These are phyloP conservation scores for Umbelopsis sp. DNA, from an alignment of 192 early-diverging fungal genomes.

Conservation along the genomic window DNA sequence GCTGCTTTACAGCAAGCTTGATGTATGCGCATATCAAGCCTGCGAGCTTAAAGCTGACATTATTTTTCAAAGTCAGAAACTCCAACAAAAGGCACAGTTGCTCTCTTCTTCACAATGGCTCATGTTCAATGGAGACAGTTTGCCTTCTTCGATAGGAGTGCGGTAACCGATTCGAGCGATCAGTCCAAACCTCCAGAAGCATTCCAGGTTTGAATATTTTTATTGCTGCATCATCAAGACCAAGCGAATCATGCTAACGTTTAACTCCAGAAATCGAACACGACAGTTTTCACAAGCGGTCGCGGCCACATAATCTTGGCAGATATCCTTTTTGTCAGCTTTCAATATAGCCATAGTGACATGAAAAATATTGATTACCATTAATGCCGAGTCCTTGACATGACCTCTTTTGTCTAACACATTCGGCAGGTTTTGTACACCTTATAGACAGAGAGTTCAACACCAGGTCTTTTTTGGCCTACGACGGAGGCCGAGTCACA, in stretches of 20 bases:
- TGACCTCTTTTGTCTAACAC: slow-evolving; percentile 28
- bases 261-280: slow-evolving; percentile 34
- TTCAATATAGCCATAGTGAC: background rate
- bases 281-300: slow-evolving; percentile 48
- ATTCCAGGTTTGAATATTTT: slow-evolving; percentile 51
- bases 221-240: background rate
- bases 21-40: no score
- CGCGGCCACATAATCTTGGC: slow-evolving; percentile 55
- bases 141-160: slow-evolving; percentile 71
- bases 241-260: background rate
- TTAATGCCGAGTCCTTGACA: slow-evolving; percentile 1
- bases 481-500: slow-evolving; percentile 66
- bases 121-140: slow-evolving; percentile 69
- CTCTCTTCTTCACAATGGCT: slow-evolving; percentile 27
- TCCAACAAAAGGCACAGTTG: background rate
- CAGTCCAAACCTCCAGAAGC: slow-evolving; percentile 50
- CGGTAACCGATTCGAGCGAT: slow-evolving; percentile 62
- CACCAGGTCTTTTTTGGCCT: slow-evolving; percentile 65
- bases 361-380: background rate
- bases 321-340: slow-evolving; percentile 40
- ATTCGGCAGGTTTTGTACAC: slow-evolving; percentile 60
- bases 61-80: background rate
- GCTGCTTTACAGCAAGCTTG: no score
- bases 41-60: background rate
- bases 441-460: slow-evolving; percentile 67